phyloP scores from a whole-genome alignment of 2,329 filamentous ascomycete genomes.

The Colletotrichum sp. region DNA sequence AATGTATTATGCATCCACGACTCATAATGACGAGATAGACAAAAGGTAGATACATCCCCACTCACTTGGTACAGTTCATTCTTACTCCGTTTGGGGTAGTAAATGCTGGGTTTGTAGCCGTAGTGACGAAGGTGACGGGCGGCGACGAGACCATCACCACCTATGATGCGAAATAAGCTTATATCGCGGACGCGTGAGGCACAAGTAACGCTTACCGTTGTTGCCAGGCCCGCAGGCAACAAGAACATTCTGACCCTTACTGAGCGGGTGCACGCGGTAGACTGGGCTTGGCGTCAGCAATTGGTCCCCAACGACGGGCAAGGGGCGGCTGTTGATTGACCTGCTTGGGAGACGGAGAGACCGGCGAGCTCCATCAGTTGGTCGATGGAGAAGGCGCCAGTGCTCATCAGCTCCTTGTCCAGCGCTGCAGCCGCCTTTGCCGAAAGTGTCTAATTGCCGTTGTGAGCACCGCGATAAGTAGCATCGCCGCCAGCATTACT shows the following conservation, averaged over 20 bases:
- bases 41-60: constrained; percentile 4
- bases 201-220: constrained; percentile 54
- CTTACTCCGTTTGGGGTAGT: constrained; percentile 91
- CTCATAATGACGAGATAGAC: constrained; percentile 7
- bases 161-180: constrained; percentile 43
- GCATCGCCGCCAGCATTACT: constrained; percentile 23
- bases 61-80: constrained; percentile 86
- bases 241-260: constrained; percentile 73
- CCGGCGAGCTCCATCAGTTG: constrained; percentile 98
- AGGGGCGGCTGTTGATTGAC: constrained; percentile 45
- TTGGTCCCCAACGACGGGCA: background rate
- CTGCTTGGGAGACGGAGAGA: constrained; percentile 88
- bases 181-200: background rate
- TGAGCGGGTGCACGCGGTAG: constrained; percentile 80
- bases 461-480: background rate
- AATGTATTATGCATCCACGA: background rate
- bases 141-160: constrained; percentile 93
- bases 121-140: constrained; percentile 92
- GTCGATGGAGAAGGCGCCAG: constrained; percentile 87
- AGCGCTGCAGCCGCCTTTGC: constrained; percentile 88
- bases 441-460: constrained; percentile 73
- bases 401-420: constrained; percentile 92
- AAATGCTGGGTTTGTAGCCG: constrained; percentile 86
- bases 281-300: constrained; percentile 54
- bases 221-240: constrained; percentile 90